Conservation (phyloP, 352 stramenopile genomes). For the Blastocystis sp. region DNA sequence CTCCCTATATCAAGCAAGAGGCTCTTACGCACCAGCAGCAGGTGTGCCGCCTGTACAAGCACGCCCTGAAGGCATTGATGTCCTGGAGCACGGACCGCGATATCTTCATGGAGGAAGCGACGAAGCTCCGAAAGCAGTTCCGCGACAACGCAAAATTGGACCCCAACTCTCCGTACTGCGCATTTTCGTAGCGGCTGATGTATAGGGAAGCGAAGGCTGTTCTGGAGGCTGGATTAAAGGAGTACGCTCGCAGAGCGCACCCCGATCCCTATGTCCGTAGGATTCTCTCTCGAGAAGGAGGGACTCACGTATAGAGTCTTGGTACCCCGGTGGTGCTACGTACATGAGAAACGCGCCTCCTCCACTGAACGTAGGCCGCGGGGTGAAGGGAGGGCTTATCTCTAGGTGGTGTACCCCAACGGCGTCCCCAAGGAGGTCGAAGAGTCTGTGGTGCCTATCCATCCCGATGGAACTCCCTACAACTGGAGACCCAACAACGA, state of each 20-base stretch:
- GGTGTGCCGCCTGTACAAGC: conserved; percentile 60
- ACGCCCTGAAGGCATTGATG: conserved; percentile 49
- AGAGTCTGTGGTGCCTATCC: conserved; percentile 60
- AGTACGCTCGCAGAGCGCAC: conserved; percentile 27
- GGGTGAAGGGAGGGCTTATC: not conserved
- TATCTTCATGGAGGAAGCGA: conserved; percentile 63
- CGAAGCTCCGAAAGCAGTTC: conserved; percentile 46
- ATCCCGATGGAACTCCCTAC: conserved; percentile 69
- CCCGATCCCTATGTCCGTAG: conserved; percentile 69
- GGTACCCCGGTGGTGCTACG: conserved; percentile 66
- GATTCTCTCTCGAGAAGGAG: not conserved
- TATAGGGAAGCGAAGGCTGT: conserved; percentile 58
- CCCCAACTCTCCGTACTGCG: conserved; percentile 54
- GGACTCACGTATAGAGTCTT: conserved; percentile 27
- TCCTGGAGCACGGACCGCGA: conserved; percentile 65
- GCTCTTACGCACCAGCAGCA: conserved; percentile 66
- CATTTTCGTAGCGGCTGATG: not conserved
- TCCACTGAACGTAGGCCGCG: conserved; percentile 56
- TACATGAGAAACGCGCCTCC: conserved; percentile 70
- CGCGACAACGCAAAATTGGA: conserved; percentile 59
- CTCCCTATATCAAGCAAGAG: conserved; percentile 67
- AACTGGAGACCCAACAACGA: conserved; percentile 70
- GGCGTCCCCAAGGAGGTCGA: conserved; percentile 65
- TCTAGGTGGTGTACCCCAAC: conserved; percentile 67
- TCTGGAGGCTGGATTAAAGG: conserved; percentile 56